Conservation (phyloP, 140 eudicot species). For the Senecio squalidus region DNA sequence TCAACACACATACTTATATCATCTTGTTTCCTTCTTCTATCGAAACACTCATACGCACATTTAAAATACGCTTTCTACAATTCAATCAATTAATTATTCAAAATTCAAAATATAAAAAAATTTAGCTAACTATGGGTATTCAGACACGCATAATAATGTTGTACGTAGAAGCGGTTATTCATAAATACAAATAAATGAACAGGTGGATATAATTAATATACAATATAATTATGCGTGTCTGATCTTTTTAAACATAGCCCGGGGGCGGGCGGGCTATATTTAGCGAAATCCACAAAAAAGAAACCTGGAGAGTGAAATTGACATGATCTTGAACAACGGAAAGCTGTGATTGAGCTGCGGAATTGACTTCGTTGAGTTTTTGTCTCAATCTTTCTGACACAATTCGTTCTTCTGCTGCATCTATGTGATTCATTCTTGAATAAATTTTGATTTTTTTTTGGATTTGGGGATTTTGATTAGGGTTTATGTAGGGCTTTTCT, state of each 20-base stretch:
- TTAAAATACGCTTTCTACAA: slow-evolving; percentile 75
- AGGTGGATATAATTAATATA: too few relatives aligned
- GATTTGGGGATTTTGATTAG: slow-evolving; percentile 3
- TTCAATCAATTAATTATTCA: neutral
- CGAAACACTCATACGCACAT: slow-evolving; percentile 89
- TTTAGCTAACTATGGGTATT: too few relatives aligned
- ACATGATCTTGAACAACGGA: slow-evolving; percentile 66
- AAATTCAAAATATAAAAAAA: too few relatives aligned
- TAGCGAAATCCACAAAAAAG: too few relatives aligned
- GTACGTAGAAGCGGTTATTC: too few relatives aligned
- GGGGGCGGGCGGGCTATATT: too few relatives aligned
- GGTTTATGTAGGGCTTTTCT: neutral
- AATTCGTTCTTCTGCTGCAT: slow-evolving; percentile 66
- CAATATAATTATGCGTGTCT: too few relatives aligned
- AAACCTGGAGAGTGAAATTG: slow-evolving; percentile 90
- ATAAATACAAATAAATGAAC: too few relatives aligned
- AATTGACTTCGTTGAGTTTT: slow-evolving; percentile 72
- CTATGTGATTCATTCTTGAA: slow-evolving; percentile 58
- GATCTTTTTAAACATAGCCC: too few relatives aligned
- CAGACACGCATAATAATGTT: too few relatives aligned
- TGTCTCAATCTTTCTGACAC: slow-evolving; percentile 69
- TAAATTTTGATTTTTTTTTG: neutral
- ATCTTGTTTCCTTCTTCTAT: slow-evolving; percentile 57
- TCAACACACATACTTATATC: slow-evolving; percentile 72
- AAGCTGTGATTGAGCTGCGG: slow-evolving; percentile 78